Percentiles rank a stretch among this genome's conserved stretches.
Evolutionary conservation across 179 eudicot species (phyloP).

Genomic region (Corrigiola litoralis): DNA sequence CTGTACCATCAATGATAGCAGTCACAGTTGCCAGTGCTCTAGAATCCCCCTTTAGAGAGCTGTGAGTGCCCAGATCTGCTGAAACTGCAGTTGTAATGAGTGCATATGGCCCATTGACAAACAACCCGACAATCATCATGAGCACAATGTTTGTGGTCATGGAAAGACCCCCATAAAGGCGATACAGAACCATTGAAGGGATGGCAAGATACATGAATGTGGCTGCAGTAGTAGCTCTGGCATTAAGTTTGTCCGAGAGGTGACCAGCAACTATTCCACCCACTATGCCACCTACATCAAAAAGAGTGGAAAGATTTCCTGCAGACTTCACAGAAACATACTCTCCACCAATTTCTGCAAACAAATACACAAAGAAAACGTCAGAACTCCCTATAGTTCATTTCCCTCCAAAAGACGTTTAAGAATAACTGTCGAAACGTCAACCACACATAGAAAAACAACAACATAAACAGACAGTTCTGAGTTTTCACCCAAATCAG

Average conservation of each 20-base stretch:
- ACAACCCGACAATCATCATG: slow-evolving; percentile 87
- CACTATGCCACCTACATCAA: slow-evolving; percentile 89
- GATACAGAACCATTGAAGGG: slow-evolving; percentile 79
- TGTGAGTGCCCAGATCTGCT: slow-evolving; percentile 93
- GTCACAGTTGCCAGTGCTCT: slow-evolving; percentile 97
- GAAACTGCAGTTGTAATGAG: slow-evolving; percentile 98
- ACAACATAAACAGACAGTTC: not conserved
- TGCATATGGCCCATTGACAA: slow-evolving; percentile 91
- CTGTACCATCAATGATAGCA: slow-evolving; percentile 96
- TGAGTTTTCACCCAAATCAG: not conserved
- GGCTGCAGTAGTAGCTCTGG: slow-evolving; percentile 90
- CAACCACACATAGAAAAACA: not conserved
- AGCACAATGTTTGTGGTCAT: slow-evolving; percentile 60
- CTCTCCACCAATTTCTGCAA: slow-evolving; percentile 82
- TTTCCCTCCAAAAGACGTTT: not conserved
- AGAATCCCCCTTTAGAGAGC: slow-evolving; percentile 80
- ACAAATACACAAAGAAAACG: slow-evolving; percentile 6
- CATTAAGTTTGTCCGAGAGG: slow-evolving; percentile 81
- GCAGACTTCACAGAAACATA: slow-evolving; percentile 84
- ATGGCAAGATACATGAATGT: slow-evolving; percentile 82
- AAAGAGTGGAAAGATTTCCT: slow-evolving; percentile 88
- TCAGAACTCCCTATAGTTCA: not conserved
- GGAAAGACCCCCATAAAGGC: slow-evolving; percentile 61
- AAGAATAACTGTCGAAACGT: not conserved
- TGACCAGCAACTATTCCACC: slow-evolving; percentile 93